These are phyloP conservation scores for Harringtonia lauricola DNA, from an alignment of 2,329 filamentous ascomycete species.

Conservation along the genomic window DNA sequence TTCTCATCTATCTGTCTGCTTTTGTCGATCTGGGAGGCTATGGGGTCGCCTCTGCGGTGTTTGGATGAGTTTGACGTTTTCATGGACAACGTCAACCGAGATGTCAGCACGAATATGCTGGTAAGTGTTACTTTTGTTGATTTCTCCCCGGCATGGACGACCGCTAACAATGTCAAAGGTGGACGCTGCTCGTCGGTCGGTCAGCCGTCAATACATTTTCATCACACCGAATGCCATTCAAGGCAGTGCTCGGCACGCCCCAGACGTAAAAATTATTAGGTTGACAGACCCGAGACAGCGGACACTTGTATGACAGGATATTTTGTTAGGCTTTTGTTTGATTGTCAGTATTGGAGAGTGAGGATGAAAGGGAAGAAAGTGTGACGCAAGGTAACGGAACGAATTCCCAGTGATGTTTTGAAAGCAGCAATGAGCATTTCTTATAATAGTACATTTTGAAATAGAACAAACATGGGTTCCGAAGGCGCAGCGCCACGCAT, in stretches of 20 bases:
- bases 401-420: too few relatives aligned
- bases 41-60: constrained; percentile 90
- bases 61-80: constrained; percentile 98
- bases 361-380: too few relatives aligned
- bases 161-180: constrained; percentile 41
- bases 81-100: constrained; percentile 96
- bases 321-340: too few relatives aligned
- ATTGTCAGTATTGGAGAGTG: too few relatives aligned
- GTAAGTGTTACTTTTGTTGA: constrained; percentile 37
- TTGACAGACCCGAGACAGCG: constrained; percentile 49
- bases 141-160: not conserved
- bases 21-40: constrained; percentile 91
- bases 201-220: constrained; percentile 89
- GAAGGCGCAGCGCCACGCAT: too few relatives aligned
- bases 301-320: too few relatives aligned
- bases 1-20: constrained; percentile 95
- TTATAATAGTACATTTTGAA: too few relatives aligned
- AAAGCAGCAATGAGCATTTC: too few relatives aligned
- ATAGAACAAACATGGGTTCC: too few relatives aligned
- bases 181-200: constrained; percentile 68
- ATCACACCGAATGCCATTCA: constrained; percentile 87
- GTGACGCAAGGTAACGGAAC: too few relatives aligned
- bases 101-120: constrained; percentile 88
- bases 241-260: constrained; percentile 41
- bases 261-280: constrained; percentile 72